A percentile compares a stretch with the other conserved stretches of the same genome.
These are phyloP conservation scores for Trametes sp. DNA, from an alignment of 1,284 basidiomycete species.

Conservation along the genomic window DNA sequence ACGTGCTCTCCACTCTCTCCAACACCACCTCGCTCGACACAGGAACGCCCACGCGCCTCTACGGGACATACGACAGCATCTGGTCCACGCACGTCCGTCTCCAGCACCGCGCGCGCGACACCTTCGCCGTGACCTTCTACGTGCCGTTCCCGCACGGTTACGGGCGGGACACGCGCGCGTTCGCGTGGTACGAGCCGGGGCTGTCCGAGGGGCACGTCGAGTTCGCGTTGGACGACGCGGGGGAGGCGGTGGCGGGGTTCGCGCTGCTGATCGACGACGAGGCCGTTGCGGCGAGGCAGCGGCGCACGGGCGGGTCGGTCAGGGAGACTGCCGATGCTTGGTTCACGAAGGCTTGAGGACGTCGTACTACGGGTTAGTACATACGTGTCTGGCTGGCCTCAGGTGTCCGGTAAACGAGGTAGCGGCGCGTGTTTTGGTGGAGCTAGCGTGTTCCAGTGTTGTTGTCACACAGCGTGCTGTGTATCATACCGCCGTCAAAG, in stretches of 20 bases:
- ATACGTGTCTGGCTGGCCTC: too few species aligned
- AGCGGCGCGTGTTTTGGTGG: too few species aligned
- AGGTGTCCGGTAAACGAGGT: too few species aligned
- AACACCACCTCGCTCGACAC: slow-evolving; percentile 21
- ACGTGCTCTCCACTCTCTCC: too few species aligned
- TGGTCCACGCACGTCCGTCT: slow-evolving; percentile 39
- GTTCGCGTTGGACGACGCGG: slow-evolving; percentile 27
- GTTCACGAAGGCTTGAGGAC: slow-evolving; percentile 35
- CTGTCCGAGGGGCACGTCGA: slow-evolving; percentile 25
- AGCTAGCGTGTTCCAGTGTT: too few species aligned
- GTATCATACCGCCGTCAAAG: too few species aligned
- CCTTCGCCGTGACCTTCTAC: slow-evolving; percentile 30
- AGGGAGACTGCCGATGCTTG: slow-evolving; percentile 39
- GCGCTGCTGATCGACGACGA: slow-evolving; percentile 28
- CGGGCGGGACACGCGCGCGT: slow-evolving; percentile 37
- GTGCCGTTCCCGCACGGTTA: slow-evolving; percentile 40
- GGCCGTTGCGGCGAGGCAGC: slow-evolving; percentile 27
- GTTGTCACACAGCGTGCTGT: too few species aligned
- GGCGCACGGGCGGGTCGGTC: slow-evolving; percentile 22
- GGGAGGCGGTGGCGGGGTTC: slow-evolving; percentile 25
- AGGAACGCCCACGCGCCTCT: neutral
- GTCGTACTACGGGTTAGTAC: too few species aligned
- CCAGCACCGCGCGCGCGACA: slow-evolving; percentile 20
- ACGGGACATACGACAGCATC: slow-evolving; percentile 15
- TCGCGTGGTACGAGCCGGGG: slow-evolving; percentile 33